Evolutionary conservation across 192 early-diverging fungal species (phyloP), one percentile per base, ranked within the genome.

Genomic region (Linnemannia exigua): DNA sequence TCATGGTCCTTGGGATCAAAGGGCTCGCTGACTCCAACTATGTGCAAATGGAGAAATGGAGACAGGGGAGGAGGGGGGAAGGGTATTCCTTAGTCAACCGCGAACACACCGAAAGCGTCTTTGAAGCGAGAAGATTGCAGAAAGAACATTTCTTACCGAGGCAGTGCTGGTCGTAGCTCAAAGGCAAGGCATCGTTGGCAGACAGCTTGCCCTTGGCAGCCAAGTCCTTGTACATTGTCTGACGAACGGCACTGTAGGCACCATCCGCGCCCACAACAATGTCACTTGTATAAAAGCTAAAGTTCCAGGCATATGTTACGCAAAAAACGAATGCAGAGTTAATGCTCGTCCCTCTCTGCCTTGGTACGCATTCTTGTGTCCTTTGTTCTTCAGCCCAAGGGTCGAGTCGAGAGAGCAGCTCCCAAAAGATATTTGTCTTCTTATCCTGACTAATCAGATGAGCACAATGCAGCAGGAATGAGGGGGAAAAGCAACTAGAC

Each of bases 191-290:
- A 77, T 86, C 84, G 37, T 72, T 80, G n/a, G 50, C 35, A 2
- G 84, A 67, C 0, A 86, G 78, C n/a, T 72, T 77, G 20, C 74
- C 78, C 33, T 80, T 71, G 4, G 52, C 58, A 19, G 48, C 75
- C 61, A 86, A 66, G 5, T 75, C 79, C 14, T 67, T 74, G 70
- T 80, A 86, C 70, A 86, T 86, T 38, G 50, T 47, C 35, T 52
- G 36, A 38, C 84, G 84, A 5, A 86, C 84, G 22, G 70, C 58
- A 17, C 78, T 80, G 51, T 86, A 80, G 0, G 84, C 84, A 17
- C 84, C 84, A 66, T 86, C 84, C 0, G 83, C 82, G 38, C 84
- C 84, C 25, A 86, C 58, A 58, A 86, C 75, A 48, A 86, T 86
- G 38, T 71, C 54, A 36, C 74, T 77, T 2, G 52, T 86, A 41